Evolutionary conservation across 768 basidiomycete genomes (phyloP), one percentile per base, ranked within the genome.

Genomic region (Pulveroboletus sp.): DNA sequence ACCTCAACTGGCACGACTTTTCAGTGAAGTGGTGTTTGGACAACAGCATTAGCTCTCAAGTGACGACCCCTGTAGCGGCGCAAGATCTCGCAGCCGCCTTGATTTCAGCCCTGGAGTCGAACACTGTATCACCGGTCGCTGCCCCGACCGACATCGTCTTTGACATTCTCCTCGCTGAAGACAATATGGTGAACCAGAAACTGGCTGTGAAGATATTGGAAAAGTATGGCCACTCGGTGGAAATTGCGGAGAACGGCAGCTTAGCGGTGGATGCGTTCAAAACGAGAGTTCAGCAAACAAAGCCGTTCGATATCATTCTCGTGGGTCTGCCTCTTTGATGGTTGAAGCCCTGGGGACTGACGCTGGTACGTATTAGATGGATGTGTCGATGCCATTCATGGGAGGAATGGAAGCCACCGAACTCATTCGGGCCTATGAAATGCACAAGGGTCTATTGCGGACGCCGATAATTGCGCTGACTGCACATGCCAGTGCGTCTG

Each of bases 331-430:
- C 4, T 29, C 43, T 31, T 26, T 11, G 43, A n/a, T 14, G 27
- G 39, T 5, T 39, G 30, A 37, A 22, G 34, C 10, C 26, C 13
- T 16, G 39, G 30, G n/a, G 23, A 12, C 16, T 56, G 14, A 53
- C 55, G 27, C 51, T n/a, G n/a, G n/a, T 43, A 6, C 36, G 17
- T 40, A 13, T 26, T 53, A 95, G 89, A 97, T 97, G 95, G 94
- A 97, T 61, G 87, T 96, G 13, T 96, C 93, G 11, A 94, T 95
- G 92, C 92, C 93, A 6, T 86, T 94, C 70, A 97, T 98, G 92
- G 93, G 94, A 43, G 94, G 95, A 55, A 92, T 95, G 85, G 94
- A 99, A 69, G 92, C 95, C 2, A 99, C 96, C 0, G 86, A 93
- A 56, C 75, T 91, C 49, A 96, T 97, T 53, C 82, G 95, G 44